These are phyloP conservation scores for Plenodomus tracheiphilus DNA, from an alignment of 2,329 filamentous ascomycete genomes.

Conservation along the genomic window DNA sequence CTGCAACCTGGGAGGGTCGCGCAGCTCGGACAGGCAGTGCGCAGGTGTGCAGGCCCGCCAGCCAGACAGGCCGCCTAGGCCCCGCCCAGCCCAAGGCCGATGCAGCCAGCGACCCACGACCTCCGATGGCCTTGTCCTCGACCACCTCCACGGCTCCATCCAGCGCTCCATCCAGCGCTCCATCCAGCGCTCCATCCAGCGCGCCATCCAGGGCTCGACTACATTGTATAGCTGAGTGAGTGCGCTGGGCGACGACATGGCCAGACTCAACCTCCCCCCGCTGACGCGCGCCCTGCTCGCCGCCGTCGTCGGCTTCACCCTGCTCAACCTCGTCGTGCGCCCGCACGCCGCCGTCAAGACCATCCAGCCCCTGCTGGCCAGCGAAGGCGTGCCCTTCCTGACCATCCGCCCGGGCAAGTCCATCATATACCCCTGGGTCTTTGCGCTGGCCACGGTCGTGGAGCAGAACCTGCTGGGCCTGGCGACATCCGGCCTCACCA, in stretches of 20 bases:
- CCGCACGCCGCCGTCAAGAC: constrained; percentile 51
- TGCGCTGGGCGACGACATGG: no score
- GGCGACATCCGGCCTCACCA: constrained; percentile 71
- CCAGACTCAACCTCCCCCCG: constrained; percentile 89
- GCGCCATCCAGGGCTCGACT: no score
- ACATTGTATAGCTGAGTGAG: no score
- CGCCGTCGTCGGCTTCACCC: constrained; percentile 73
- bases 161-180: no score
- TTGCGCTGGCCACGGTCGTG: constrained; percentile 81
- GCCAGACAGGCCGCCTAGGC: not conserved
- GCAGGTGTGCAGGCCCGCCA: not conserved
- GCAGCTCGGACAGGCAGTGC: not conserved
- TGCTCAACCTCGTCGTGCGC: constrained; percentile 79
- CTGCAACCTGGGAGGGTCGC: not conserved
- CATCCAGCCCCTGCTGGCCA: constrained; percentile 44
- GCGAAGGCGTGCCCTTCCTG: constrained; percentile 79
- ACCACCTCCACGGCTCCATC: no score
- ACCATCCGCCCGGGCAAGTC: constrained; percentile 83
- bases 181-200: no score
- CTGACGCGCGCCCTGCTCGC: constrained; percentile 83
- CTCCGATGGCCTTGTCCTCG: no score
- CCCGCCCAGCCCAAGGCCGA: not conserved
- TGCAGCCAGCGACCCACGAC: not conserved
- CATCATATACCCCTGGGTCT: constrained; percentile 90
- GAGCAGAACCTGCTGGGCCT: constrained; percentile 93